phyloP scores from a whole-genome alignment of 2,329 filamentous ascomycete genomes.

The Colletotrichum neosansevieriae region DNA sequence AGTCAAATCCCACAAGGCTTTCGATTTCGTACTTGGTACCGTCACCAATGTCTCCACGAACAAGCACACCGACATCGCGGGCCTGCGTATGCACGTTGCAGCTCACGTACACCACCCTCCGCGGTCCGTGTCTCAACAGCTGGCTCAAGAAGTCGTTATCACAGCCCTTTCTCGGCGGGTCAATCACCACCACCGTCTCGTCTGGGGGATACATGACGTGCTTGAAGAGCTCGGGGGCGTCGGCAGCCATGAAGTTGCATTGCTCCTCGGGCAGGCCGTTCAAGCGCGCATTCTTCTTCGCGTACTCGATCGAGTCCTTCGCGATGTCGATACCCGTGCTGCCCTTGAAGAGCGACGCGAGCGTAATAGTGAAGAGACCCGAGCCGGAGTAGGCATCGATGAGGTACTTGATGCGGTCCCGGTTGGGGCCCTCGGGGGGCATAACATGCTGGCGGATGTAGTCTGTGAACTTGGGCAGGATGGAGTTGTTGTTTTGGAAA shows the following conservation, averaged over 20 bases:
- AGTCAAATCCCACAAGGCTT: constrained; percentile 92
- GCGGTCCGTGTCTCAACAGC: constrained; percentile 81
- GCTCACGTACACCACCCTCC: constrained; percentile 90
- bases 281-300: constrained; percentile 80
- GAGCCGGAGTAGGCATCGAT: constrained; percentile 98
- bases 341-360: constrained; percentile 85
- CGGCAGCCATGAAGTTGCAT: constrained; percentile 88
- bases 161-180: constrained; percentile 96
- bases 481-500: constrained; percentile 99
- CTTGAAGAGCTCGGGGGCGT: constrained; percentile 86
- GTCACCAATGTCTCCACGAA: constrained; percentile 68
- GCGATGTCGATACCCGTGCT: constrained; percentile 94
- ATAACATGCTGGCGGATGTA: constrained; percentile 88
- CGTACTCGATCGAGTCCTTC: constrained; percentile 80
- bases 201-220: constrained; percentile 78
- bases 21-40: constrained; percentile 81
- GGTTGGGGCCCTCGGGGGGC: constrained; percentile 56
- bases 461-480: constrained; percentile 85
- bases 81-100: constrained; percentile 99
- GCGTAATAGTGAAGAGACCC: constrained; percentile 95
- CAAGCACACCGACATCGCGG: constrained; percentile 88
- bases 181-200: constrained; percentile 93
- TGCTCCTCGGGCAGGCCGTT: constrained; percentile 78
- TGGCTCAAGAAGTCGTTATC: constrained; percentile 87
- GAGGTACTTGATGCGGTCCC: constrained; percentile 78